Conservation (phyloP, 1,139 yeast species). For the Diutina catenulata region DNA sequence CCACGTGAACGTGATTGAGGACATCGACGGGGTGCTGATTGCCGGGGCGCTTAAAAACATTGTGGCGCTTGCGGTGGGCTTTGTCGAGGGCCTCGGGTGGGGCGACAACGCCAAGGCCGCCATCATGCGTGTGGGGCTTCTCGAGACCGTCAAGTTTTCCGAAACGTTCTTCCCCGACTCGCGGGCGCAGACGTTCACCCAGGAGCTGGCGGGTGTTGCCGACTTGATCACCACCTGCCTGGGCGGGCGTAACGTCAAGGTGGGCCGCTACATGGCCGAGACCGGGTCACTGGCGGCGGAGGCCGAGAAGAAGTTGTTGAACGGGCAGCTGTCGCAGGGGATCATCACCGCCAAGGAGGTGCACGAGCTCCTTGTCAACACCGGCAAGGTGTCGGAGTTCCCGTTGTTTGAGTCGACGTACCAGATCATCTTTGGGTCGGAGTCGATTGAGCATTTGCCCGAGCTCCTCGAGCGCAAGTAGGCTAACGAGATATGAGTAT, state of each 20-base stretch:
- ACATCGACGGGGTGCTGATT: constrained; percentile 86
- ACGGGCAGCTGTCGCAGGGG: constrained; percentile 95
- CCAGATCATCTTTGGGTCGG: constrained; percentile 64
- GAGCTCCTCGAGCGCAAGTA: constrained; percentile 33
- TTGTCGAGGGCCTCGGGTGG: constrained; percentile 95
- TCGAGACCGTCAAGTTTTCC: constrained; percentile 67
- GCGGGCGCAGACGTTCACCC: constrained; percentile 68
- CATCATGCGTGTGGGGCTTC: constrained; percentile 83
- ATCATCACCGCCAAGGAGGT: constrained; percentile 83
- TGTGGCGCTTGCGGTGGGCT: constrained; percentile 87
- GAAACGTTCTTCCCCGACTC: constrained; percentile 22
- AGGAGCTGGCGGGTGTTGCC: constrained; percentile 93
- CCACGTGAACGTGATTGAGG: constrained; percentile 83
- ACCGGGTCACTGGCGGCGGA: constrained; percentile 61
- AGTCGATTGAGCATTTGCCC: constrained; percentile 54
- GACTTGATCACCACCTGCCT: constrained; percentile 93
- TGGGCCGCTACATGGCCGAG: constrained; percentile 69
- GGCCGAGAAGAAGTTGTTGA: constrained; percentile 70
- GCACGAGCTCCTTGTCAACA: constrained; percentile 61
- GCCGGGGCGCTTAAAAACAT: constrained; percentile 95
- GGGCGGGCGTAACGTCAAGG: constrained; percentile 90
- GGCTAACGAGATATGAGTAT: neutral
- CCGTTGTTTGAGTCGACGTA: constrained; percentile 85
- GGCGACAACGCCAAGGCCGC: constrained; percentile 97
- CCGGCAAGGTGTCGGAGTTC: constrained; percentile 55